Evolutionary conservation across 108 stramenopile genomes (phyloP).

Genomic region (Fistulifera pelliculosa): DNA sequence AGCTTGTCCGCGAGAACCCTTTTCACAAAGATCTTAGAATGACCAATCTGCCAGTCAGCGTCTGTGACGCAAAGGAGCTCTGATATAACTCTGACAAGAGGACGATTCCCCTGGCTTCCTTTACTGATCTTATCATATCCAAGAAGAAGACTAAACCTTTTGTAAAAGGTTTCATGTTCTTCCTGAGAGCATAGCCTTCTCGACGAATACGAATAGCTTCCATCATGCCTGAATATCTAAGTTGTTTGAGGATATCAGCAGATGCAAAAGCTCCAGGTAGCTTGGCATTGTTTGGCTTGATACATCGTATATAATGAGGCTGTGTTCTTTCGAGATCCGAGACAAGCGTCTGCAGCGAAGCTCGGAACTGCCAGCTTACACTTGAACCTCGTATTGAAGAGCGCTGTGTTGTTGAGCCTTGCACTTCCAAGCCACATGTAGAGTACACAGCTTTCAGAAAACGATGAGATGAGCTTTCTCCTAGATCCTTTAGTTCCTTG

Average conservation of each 20-base stretch:
- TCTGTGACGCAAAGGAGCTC: conserved; percentile 68
- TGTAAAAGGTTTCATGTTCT: conserved; percentile 78
- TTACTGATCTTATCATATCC: conserved; percentile 36
- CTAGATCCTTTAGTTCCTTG: conserved; percentile 78
- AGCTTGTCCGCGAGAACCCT: conserved; percentile 75
- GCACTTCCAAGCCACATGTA: background rate
- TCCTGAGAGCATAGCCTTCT: conserved; percentile 90
- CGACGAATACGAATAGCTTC: conserved; percentile 95
- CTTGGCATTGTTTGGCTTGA: conserved; percentile 85
- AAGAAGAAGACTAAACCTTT: conserved; percentile 71
- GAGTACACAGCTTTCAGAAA: conserved; percentile 48
- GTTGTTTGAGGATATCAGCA: conserved; percentile 81
- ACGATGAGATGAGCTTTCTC: conserved; percentile 36
- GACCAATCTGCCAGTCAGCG: conserved; percentile 88
- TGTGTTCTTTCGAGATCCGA: conserved; percentile 73
- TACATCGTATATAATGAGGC: conserved; percentile 88
- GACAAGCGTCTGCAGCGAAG: conserved; percentile 73
- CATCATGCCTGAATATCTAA: conserved; percentile 97
- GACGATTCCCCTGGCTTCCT: conserved; percentile 51
- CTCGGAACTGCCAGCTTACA: conserved; percentile 82
- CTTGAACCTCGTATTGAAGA: conserved; percentile 79
- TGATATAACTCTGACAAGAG: conserved; percentile 62
- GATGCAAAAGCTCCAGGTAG: conserved; percentile 54
- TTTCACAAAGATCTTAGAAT: conserved; percentile 82
- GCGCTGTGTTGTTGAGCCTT: conserved; percentile 23